Evolutionary conservation across 306 rosid genomes (phyloP), one percentile per base, ranked within the genome.

Genomic region (Trichosanthes cucumerina): DNA sequence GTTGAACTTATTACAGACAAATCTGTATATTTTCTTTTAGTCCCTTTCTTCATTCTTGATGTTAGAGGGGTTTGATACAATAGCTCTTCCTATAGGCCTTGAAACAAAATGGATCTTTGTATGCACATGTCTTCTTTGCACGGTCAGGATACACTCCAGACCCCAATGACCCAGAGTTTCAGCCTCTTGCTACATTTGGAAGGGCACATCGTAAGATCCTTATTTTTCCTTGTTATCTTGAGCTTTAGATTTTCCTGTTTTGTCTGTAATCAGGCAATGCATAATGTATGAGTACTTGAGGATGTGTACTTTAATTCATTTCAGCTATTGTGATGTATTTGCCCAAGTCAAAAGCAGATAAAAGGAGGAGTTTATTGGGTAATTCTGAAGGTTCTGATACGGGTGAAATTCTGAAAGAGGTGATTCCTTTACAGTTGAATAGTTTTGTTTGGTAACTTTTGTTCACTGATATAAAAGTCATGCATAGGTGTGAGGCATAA

Each of bases 91-190:
- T 85, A 19, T 85, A 94, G 98, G 85, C 85, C 62, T 79, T 94
- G 85, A 89, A 89, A 87, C 85, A 89, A 80, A 95, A 95, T 80
- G 99, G 93, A 65, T 88, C 90, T 80, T 49, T 92, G n/a, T 91
- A 86, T 78, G 97, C 90, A 57, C 97, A 95, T 79, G 97, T 89
- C 75, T 95, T 86, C 93, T 91, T 92, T 84, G 91, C 97, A 23
- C 96, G 85, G 76, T 89, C 99, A 41, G 99, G 99, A 57, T 92
- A 76, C 81, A 86, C 97, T 3, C 88, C 93, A 1, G 99, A 95
- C 82, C 99, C 99, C 52, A 88, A 34, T 81, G 97, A 95, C 82
- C 99, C 97, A 0, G 99, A 92, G 82, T 95, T 87, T 83, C 90
- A 83, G 83, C 93, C 93, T 76, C 89, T 88, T 13, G 85, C 92